Evolutionary conservation across 306 rosid genomes (phyloP), one percentile per base, ranked within the genome.

Genomic region (Casuarina glauca): DNA sequence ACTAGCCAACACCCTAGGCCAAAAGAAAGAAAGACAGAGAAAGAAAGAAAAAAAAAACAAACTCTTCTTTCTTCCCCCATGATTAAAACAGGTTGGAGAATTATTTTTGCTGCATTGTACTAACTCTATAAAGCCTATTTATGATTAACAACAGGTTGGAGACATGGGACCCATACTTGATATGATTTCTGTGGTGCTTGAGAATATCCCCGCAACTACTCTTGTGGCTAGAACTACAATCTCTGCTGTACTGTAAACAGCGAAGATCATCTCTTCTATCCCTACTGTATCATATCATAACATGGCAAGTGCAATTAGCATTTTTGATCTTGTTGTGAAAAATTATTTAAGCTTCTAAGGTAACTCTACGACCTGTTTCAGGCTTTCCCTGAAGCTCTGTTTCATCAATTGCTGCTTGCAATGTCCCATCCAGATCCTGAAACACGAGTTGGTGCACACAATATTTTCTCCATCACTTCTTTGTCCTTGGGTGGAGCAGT

Each of bases 361-460:
- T 64, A 80, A 41, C 12, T 82, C 32, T 41, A 2, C 71, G 45
- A 43, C 19, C 70, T 70, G 49, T 83, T 86, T 36, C 88, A 95
- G 99, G 89, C 90, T 78, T 95, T 95, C 78, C 99, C 99, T 74
- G 97, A 92, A 82, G 95, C 93, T 43, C 87, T 95, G 80, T 91
- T 91, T 88, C 97, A 95, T 87, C 99, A 92, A 76, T 77, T 95
- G 87, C 97, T 95, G 83, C 73, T 90, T 48, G 92, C 84, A 13
- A 95, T 95, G 99, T 86, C 97, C 55, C 96, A 95, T 82, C 89
- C 92, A 70, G 98, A 93, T 78, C 89, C 83, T 26, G 97, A 91
- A 80, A 95, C 93, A 71, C 89, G 97, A 73, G 84, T 88, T 69
- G 93, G 97, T 76, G 99, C 99, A 10, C 97, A 95, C 32, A 58